Base-by-base conservation (phyloP, 306 rosid species). In the Mimosa bimucronata region DNA sequence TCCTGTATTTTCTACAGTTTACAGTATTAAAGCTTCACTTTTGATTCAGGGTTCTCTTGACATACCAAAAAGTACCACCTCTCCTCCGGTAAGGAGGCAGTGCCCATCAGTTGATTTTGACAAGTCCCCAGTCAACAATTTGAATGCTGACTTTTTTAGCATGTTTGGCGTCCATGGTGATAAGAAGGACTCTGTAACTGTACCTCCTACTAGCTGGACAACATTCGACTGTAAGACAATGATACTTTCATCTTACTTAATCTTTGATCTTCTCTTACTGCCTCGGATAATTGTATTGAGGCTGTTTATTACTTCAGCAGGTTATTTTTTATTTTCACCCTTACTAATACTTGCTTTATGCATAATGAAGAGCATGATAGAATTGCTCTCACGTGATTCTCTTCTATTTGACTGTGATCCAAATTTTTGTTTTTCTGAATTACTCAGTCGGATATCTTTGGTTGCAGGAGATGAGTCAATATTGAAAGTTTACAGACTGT, bases 151-250 rank as follows among this genome's bases (percentile, higher is more conserved):
- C 84, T 85, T 81, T 38, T 85, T 82, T 84, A 60, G 58, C 86
- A 76, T 87, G 78, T 78, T 74, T 74, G 55, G 75, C 67, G 62
- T 23, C 81, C 83, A 73, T 10, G 86, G 85, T 50, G 65, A 75
- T 37, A 82, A 89, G 71, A 74, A 85, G 73, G 85, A 85, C 44
- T 13, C 50, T 71, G 65, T 84, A 50, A 68, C 78, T n/a, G 71
- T 41, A 46, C 75, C 89, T 77, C 87, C 97, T 65, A 0, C 95
- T 45, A 82, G 46, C 71, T 92, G 97, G 97, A 90, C 88, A 68
- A 91, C 92, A 61, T 92, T 92, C 71, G 97, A 94, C 82, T 92
- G 97, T 91, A 86, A 90, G 95, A 82, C 28, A 9, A 69, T 73
- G 71, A 57, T 82, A 64, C 53, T 68, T 62, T 1, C 52, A 73